Base-by-base conservation (phyloP, 805 yeast species). In the Ogataea nitratoaversa region DNA sequence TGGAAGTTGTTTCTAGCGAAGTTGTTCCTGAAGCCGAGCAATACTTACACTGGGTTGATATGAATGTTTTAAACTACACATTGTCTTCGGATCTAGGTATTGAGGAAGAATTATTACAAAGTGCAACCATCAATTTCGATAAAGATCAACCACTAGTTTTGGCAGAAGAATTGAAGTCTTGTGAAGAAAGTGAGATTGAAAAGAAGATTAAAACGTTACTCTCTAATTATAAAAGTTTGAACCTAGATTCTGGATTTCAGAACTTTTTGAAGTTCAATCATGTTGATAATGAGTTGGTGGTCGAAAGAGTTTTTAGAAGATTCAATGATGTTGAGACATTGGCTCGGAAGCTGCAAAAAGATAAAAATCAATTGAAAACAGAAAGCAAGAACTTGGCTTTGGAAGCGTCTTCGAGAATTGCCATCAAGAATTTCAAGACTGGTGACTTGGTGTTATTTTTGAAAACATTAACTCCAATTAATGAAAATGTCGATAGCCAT, bases 241-340 rank as follows among this genome's bases (percentile, higher is more conserved):
- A 49, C 17, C 28, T 52, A n/a, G 62, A 62, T 30, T 47, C 54
- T 11, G 72, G 70, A 41, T 70, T 62, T 50, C 64, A 63, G 19
- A 56, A 53, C 19, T 63, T 63, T 35, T 37, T 49, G 13, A 40
- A 40, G 4, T 45, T 48, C 38, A 50, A 49, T 13, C 52, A 44
- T 17, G 50, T 62, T 19, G 60, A 58, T 31, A 49, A 46, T 19
- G 48, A 49, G 16, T 36, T 60, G 16, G 42, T 65, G 11, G 50
- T 62, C 16, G 57, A 54, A 29, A 55, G 59, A 12, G 76, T 89
- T 3, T 72, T 80, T 29, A 79, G 83, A 56, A 68, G 99, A 43
- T 90, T 93, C 53, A 78, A 75, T 40, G 98, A 91, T 55, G 95
- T 91, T 37, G 98, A 93, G 58, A 77, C 82, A 5, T 71, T 90